Evolutionary conservation across 345 rosid genomes (phyloP), one percentile per base, ranked within the genome.

Genomic region (Citrus mangshanensis): DNA sequence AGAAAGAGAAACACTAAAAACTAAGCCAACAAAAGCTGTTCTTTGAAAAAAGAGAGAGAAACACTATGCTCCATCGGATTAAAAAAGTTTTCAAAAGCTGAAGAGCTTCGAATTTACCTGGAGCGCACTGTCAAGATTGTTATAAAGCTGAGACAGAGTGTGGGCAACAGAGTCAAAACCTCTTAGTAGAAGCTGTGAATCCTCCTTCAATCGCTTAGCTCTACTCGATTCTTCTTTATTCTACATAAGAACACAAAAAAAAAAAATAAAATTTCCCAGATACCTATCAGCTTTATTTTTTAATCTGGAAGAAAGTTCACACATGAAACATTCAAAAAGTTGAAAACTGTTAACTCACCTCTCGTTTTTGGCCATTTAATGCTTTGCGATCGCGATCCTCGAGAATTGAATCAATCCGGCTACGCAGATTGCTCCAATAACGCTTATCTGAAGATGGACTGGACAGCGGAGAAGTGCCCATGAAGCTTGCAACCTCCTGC

Each of bases 141-240:
- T 86, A 27, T 95, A 97, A 28, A 97, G 92, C 82, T 82, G 91
- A 78, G 98, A 94, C 42, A 94, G 86, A n/a, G 92, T 82, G 24
- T 88, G 91, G 22, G 92, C 82, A 28, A 94, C 74, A 25, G 99
- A 94, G 61, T 97, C 98, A 79, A 97, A 97, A 55, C 98, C 99
- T 87, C 87, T 88, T 37, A 92, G 86, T 84, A 97, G 77, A 84
- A 97, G 94, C 92, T 86, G 61, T 0, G 99, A 87, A 75, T 94
- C 99, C 27, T 88, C 94, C 84, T 93, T 94, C 82, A 89, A 80
- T 70, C 88, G 82, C 81, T 88, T 83, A 16, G 89, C 77, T 85
- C 86, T 83, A 55, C 86, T 88, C 16, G 88, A 62, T 63, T 82
- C 84, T 72, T 70, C 78, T 16, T 34, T 42, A 5, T 46, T 42